phyloP scores from a whole-genome alignment of 495 filamentous ascomycete species.

The Aspergillus haitiensis region DNA sequence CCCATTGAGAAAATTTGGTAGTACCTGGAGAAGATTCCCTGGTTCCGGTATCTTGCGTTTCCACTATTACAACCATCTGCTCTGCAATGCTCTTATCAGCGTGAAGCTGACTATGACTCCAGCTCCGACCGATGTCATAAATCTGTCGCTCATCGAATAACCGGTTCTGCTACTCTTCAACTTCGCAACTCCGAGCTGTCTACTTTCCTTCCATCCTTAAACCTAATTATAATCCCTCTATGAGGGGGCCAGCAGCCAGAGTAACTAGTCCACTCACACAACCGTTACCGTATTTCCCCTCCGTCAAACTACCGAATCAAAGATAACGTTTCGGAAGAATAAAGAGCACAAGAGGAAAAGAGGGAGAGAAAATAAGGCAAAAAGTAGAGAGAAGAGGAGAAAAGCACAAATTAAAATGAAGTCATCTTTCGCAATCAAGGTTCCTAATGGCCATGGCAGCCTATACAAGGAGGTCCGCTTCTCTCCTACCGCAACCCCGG shows the following conservation, averaged over 20 bases:
- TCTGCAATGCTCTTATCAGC: background rate
- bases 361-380: too few relatives aligned
- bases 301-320: too few relatives aligned
- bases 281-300: too few relatives aligned
- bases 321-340: too few relatives aligned
- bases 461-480: conserved; percentile 52
- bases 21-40: conserved; percentile 1
- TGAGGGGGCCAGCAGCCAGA: conserved; percentile 5
- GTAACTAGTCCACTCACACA: too few relatives aligned
- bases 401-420: conserved; percentile 29
- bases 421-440: conserved; percentile 25
- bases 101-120: conserved; percentile 4
- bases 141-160: background rate
- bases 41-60: background rate
- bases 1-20: background rate
- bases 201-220: background rate
- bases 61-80: background rate
- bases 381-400: too few relatives aligned
- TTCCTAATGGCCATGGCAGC: conserved; percentile 42
- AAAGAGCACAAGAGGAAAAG: too few relatives aligned
- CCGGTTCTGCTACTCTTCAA: background rate
- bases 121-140: background rate
- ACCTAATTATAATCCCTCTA: conserved; percentile 5
- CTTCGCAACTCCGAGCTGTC: background rate
- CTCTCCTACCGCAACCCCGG: conserved; percentile 43